A percentile compares a stretch with the other conserved stretches of the same genome.
Conservation (phyloP, 495 filamentous ascomycete species). For the Penicillium malachiteum region DNA sequence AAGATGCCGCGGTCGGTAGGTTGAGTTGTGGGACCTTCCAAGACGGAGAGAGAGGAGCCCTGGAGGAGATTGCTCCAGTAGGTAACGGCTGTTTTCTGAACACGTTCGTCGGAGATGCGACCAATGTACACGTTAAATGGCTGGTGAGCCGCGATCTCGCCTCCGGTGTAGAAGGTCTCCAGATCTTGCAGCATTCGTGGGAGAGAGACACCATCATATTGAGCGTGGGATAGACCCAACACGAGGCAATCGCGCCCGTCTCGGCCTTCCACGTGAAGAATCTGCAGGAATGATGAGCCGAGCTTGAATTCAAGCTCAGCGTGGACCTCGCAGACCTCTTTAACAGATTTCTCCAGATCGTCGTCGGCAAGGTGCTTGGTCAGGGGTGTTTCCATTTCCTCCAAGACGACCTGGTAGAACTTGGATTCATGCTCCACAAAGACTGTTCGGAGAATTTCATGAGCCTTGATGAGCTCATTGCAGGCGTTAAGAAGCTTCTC, state of each 20-base stretch:
- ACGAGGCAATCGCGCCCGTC: slow-evolving; percentile 46
- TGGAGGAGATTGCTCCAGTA: slow-evolving; percentile 56
- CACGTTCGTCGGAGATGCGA: slow-evolving; percentile 9
- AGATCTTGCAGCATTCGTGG: slow-evolving; percentile 54
- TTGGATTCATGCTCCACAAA: slow-evolving; percentile 51
- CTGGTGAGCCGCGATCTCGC: slow-evolving; percentile 24
- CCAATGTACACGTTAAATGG: slow-evolving; percentile 56
- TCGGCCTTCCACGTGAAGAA: slow-evolving; percentile 46
- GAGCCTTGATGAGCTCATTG: slow-evolving; percentile 45
- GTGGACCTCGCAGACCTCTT: slow-evolving; percentile 36
- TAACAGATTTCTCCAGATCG: slow-evolving; percentile 42
- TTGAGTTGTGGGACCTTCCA: slow-evolving; percentile 32
- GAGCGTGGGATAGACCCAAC: slow-evolving; percentile 63
- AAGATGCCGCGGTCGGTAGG: slow-evolving; percentile 39
- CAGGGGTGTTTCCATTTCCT: slow-evolving; percentile 38
- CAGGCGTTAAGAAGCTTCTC: slow-evolving; percentile 33
- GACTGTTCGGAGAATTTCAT: slow-evolving; percentile 64
- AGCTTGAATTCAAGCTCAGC: slow-evolving; percentile 46
- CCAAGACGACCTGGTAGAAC: slow-evolving; percentile 56
- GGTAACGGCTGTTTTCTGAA: slow-evolving; percentile 19
- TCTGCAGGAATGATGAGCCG: slow-evolving; percentile 56
- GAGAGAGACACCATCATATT: slow-evolving; percentile 67
- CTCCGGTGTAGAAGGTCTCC: slow-evolving; percentile 41
- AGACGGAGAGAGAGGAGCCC: slow-evolving; percentile 47
- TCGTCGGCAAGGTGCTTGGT: slow-evolving; percentile 23